Percentiles rank a stretch among this genome's conserved stretches.
Conservation (phyloP, 1,139 yeast genomes). For the Kodamaea arcana region DNA sequence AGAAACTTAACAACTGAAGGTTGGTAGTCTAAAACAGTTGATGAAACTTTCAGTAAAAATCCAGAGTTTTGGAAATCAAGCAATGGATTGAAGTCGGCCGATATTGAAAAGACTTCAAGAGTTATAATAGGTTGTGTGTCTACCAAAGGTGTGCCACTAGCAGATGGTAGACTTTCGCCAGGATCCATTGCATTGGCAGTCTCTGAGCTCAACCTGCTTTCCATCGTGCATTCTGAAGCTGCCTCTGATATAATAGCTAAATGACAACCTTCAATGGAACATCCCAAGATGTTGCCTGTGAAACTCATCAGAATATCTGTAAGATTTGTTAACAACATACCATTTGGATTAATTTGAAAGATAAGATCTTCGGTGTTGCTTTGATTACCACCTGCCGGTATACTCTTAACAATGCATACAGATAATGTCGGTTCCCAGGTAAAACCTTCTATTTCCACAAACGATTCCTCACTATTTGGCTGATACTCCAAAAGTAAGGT, state of each 20-base stretch:
- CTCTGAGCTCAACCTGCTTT: too few species aligned
- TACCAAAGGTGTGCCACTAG: not conserved
- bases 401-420: conserved; percentile 8
- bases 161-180: too few species aligned
- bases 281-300: not conserved
- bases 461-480: conserved; percentile 11
- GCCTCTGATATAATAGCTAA: conserved; percentile 10
- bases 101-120: conserved; percentile 7
- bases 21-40: conserved; percentile 5
- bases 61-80: conserved; percentile 2
- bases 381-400: not conserved
- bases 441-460: conserved; percentile 5
- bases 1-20: conserved; percentile 8
- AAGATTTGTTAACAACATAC: conserved; percentile 11
- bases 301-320: conserved; percentile 2
- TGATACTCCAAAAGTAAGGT: conserved; percentile 34
- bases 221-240: too few species aligned
- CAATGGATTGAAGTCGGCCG: conserved; percentile 1
- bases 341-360: conserved; percentile 11
- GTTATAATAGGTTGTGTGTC: too few species aligned
- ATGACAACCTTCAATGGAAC: conserved; percentile 1
- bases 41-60: conserved; percentile 4
- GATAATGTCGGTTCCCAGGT: conserved; percentile 11
- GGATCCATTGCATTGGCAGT: too few species aligned
- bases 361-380: conserved; percentile 5